A percentile compares a stretch with the other conserved stretches of the same genome.
Conservation (phyloP, 2,329 filamentous ascomycete genomes). For the Cercospora sesami region DNA sequence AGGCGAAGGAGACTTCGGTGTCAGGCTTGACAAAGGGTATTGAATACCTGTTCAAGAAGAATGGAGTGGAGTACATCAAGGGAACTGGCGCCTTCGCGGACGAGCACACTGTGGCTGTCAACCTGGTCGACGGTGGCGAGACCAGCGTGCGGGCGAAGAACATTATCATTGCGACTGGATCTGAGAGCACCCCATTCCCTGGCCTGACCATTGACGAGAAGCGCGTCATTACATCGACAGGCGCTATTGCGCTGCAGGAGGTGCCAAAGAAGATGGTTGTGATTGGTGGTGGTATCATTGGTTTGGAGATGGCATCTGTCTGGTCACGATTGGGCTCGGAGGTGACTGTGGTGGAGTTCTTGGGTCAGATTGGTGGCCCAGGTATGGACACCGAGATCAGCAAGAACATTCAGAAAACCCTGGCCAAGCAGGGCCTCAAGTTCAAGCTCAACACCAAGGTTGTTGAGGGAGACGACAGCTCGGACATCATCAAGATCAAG, state of each 20-base stretch:
- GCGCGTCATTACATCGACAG: slow-evolving; percentile 94
- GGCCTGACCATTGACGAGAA: slow-evolving; percentile 96
- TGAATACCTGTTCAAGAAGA: slow-evolving; percentile 99
- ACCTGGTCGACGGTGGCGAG: slow-evolving; percentile 88
- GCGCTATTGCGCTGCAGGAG: slow-evolving; percentile 83
- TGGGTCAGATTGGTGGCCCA: slow-evolving; percentile 92
- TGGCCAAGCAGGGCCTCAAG: slow-evolving; percentile 94
- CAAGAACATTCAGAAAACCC: slow-evolving; percentile 87
- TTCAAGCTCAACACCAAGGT: slow-evolving; percentile 99
- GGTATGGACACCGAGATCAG: slow-evolving; percentile 95
- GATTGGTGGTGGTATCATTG: slow-evolving; percentile 97
- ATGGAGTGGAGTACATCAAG: slow-evolving; percentile 97
- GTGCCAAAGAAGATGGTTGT: slow-evolving; percentile 96
- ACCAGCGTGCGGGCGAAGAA: slow-evolving; percentile 87
- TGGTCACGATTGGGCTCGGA: slow-evolving; percentile 93
- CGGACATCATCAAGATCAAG: slow-evolving; percentile 75
- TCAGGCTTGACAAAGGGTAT: slow-evolving; percentile 89
- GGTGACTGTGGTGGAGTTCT: slow-evolving; percentile 96
- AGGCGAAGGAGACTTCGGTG: slow-evolving; percentile 94
- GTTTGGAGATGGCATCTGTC: slow-evolving; percentile 95
- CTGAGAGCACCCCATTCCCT: slow-evolving; percentile 93
- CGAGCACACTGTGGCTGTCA: slow-evolving; percentile 88
- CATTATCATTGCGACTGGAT: slow-evolving; percentile 95
- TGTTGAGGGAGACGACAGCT: slow-evolving; percentile 74
- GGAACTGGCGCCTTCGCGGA: slow-evolving; percentile 56